These are phyloP conservation scores for Luffa aegyptiaca DNA, from an alignment of 306 rosid genomes.

Conservation along the genomic window DNA sequence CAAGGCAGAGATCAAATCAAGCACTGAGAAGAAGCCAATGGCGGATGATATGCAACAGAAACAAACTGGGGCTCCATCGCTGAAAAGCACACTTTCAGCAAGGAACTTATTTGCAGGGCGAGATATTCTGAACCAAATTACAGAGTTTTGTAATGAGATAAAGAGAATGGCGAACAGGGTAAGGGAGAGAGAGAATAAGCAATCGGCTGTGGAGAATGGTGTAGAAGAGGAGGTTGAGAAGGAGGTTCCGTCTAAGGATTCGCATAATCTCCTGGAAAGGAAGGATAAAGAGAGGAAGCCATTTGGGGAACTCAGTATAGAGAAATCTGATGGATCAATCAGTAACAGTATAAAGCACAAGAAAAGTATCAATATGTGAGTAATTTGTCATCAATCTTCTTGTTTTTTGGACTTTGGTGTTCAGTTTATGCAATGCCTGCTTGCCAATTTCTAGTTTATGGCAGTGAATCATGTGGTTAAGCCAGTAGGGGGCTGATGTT, in stretches of 20 bases:
- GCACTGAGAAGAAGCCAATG: conserved; percentile 51
- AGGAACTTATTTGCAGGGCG: conserved; percentile 65
- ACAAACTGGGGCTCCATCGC: conserved; percentile 29
- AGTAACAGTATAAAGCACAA: conserved; percentile 30
- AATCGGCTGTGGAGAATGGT: conserved; percentile 14
- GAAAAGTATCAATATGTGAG: conserved; percentile 50
- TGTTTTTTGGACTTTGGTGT: background rate
- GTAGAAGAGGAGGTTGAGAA: conserved; percentile 17
- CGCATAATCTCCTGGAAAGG: conserved; percentile 25
- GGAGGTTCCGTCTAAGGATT: conserved; percentile 18
- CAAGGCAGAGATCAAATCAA: conserved; percentile 61
- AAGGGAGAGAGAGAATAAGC: conserved; percentile 52
- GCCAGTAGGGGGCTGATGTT: background rate
- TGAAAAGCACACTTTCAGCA: conserved; percentile 69
- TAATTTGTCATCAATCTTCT: background rate
- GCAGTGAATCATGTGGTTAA: background rate
- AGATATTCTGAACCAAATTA: conserved; percentile 73
- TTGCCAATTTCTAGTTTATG: background rate
- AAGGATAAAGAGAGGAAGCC: conserved; percentile 52
- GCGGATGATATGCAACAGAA: conserved; percentile 21
- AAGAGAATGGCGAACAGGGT: conserved; percentile 61
- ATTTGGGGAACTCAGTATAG: conserved; percentile 31
- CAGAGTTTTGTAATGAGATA: conserved; percentile 80
- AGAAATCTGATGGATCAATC: conserved; percentile 24
- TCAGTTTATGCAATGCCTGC: background rate